A percentile compares a stretch with the other conserved stretches of the same genome.
Evolutionary conservation across 257 asterid species (phyloP).

Genomic region (Solanum bukasovii): DNA sequence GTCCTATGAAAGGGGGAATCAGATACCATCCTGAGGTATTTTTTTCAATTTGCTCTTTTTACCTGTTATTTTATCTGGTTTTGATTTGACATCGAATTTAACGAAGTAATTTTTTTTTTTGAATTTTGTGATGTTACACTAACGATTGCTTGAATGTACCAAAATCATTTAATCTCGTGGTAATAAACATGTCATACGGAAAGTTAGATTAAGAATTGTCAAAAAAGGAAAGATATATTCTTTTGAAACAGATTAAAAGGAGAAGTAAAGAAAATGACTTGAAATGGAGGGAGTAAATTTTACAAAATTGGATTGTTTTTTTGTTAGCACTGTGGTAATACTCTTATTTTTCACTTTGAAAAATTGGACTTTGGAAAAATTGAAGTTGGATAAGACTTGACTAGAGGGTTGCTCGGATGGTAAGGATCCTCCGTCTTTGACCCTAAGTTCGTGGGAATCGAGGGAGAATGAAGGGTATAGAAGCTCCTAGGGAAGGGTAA

Average conservation of each 20-base stretch:
- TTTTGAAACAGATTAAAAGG: neutral
- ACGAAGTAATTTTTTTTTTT: neutral
- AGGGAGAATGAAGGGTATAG: neutral
- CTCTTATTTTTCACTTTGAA: neutral
- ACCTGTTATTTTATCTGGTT: neutral
- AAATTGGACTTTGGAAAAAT: neutral
- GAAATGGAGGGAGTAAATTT: neutral
- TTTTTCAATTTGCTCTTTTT: neutral
- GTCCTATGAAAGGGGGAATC: constrained; percentile 99
- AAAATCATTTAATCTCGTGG: too few species aligned
- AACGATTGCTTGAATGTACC: neutral
- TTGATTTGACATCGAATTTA: neutral
- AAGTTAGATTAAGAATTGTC: too few species aligned
- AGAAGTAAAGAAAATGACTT: neutral
- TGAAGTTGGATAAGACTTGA: neutral
- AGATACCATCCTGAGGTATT: constrained; percentile 94
- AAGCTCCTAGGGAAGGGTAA: neutral
- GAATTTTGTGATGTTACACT: too few species aligned
- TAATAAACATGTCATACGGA: too few species aligned
- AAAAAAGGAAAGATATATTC: neutral
- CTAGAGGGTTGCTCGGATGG: neutral
- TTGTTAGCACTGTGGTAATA: neutral
- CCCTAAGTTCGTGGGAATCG: neutral
- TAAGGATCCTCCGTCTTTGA: neutral
- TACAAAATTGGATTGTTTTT: neutral